These are phyloP conservation scores for Fraxinus albicans DNA, from an alignment of 305 asterid genomes.

Conservation along the genomic window DNA sequence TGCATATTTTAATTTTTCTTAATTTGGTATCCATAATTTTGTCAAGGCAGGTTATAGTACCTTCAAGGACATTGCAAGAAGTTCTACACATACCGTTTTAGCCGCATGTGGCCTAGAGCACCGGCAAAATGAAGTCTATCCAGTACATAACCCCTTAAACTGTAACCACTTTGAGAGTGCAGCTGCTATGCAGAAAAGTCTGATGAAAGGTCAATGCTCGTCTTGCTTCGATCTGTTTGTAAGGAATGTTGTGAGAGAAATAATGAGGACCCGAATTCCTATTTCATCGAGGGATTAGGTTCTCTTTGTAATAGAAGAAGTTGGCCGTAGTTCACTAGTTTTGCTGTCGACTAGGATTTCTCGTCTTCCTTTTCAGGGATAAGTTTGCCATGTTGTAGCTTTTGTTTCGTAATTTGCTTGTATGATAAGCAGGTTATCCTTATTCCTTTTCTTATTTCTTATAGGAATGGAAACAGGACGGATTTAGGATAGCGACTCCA, in stretches of 20 bases:
- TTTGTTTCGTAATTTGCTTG: neutral
- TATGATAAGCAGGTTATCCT: neutral
- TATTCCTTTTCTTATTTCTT: neutral
- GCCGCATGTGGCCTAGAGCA: slow-evolving; percentile 48
- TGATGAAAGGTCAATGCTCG: slow-evolving; percentile 33
- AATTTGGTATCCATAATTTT: no score
- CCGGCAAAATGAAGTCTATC: slow-evolving; percentile 29
- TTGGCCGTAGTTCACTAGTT: neutral
- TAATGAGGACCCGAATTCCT: slow-evolving; percentile 23
- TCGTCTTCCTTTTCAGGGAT: neutral
- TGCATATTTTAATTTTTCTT: neutral
- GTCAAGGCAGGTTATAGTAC: slow-evolving; percentile 1
- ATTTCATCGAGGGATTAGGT: slow-evolving; percentile 20
- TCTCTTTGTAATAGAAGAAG: neutral
- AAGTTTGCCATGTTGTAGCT: neutral
- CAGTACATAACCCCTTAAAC: slow-evolving; percentile 19
- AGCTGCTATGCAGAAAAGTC: slow-evolving; percentile 13
- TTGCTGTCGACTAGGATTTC: neutral
- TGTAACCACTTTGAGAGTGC: slow-evolving; percentile 32
- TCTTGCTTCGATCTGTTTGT: slow-evolving; percentile 45
- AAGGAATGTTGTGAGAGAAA: slow-evolving; percentile 37
- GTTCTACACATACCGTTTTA: slow-evolving; percentile 55
- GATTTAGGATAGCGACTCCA: no score
- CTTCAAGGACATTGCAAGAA: slow-evolving; percentile 65
- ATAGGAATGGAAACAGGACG: neutral